A percentile compares a stretch with the other conserved stretches of the same genome.
These are phyloP conservation scores for Zea luxurians DNA, from an alignment of 176 grass and related monocot genomes.

Conservation along the genomic window DNA sequence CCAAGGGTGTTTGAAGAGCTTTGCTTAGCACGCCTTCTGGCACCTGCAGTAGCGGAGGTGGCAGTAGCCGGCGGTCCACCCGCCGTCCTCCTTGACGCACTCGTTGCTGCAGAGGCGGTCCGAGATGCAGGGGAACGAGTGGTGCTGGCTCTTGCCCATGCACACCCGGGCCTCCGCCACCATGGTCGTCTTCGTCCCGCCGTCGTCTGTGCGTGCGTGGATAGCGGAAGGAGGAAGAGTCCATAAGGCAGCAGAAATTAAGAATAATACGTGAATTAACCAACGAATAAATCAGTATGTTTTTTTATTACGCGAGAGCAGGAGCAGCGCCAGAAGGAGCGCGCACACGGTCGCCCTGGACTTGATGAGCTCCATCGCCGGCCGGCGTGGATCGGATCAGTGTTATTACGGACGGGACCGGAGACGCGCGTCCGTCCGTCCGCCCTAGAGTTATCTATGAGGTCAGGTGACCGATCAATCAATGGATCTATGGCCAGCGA, in stretches of 20 bases:
- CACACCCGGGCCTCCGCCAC: slow-evolving; percentile 43
- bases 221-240: background rate
- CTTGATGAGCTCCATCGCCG: slow-evolving; percentile 20
- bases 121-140: slow-evolving; percentile 35
- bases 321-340: slow-evolving; percentile 33
- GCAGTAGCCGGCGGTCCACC: slow-evolving; percentile 45
- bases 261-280: background rate
- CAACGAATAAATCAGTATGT: background rate
- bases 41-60: slow-evolving; percentile 7
- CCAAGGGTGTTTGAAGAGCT: no score
- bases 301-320: slow-evolving; percentile 4
- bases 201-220: background rate
- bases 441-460: no score
- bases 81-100: slow-evolving; percentile 23
- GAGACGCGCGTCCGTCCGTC: no score
- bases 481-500: no score
- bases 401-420: no score
- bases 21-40: slow-evolving; percentile 36
- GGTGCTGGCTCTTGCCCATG: slow-evolving; percentile 45
- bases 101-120: slow-evolving; percentile 7
- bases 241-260: background rate
- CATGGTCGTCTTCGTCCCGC: background rate
- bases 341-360: slow-evolving; percentile 15
- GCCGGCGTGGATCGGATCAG: no score
- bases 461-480: no score